Evolutionary conservation across 2,329 filamentous ascomycete species (phyloP).

Genomic region (Alternaria sp.): DNA sequence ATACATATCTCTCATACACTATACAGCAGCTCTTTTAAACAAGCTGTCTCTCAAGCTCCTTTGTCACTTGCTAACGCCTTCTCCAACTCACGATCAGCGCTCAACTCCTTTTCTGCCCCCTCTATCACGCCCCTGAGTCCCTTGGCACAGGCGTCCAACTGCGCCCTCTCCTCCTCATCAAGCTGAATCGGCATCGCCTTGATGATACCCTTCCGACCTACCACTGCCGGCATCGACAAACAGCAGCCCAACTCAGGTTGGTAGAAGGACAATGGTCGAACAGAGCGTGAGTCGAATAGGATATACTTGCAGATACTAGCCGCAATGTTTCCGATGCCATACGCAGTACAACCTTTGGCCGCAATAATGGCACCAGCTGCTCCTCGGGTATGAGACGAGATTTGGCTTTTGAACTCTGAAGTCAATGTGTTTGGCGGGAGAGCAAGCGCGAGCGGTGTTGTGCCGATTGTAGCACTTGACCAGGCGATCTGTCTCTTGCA

Average conservation of each 20-base stretch:
- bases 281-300: constrained; percentile 57
- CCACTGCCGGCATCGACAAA: constrained; percentile 59
- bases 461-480: constrained; percentile 56
- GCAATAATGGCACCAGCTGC: constrained; percentile 59
- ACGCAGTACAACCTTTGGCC: constrained; percentile 61
- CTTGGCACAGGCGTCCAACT: constrained; percentile 47
- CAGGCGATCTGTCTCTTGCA: constrained; percentile 48
- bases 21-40: not conserved
- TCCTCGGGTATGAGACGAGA: constrained; percentile 57
- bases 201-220: constrained; percentile 59
- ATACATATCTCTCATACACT: not conserved
- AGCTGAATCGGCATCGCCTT: constrained; percentile 49
- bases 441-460: constrained; percentile 51
- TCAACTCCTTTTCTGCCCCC: constrained; percentile 49
- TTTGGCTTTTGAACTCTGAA: constrained; percentile 40
- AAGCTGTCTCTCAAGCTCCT: constrained; percentile 7
- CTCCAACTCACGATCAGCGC: constrained; percentile 36
- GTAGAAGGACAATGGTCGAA: constrained; percentile 60
- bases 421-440: constrained; percentile 38
- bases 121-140: constrained; percentile 48
- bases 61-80: constrained; percentile 36
- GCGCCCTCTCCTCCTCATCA: constrained; percentile 44
- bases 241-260: constrained; percentile 59
- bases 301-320: constrained; percentile 61
- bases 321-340: constrained; percentile 60